Evolutionary conservation across 1,139 yeast species (phyloP).

Genomic region (Pichia sp.): DNA sequence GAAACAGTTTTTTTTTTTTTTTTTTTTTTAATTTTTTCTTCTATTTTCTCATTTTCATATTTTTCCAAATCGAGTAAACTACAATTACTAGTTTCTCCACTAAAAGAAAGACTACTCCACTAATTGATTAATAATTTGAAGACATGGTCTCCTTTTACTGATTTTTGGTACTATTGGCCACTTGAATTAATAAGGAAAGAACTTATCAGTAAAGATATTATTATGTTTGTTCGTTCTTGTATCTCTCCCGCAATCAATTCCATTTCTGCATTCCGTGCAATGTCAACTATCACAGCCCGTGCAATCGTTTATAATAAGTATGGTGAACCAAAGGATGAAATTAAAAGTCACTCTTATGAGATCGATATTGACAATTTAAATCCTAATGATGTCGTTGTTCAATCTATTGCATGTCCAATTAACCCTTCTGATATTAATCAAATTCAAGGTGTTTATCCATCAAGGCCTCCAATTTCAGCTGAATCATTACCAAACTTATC

Average conservation of each 20-base stretch:
- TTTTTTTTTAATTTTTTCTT: too few species aligned
- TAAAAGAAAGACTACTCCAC: too few species aligned
- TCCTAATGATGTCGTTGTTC: slow-evolving; percentile 45
- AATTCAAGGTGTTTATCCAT: slow-evolving; percentile 88
- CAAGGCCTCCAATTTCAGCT: slow-evolving; percentile 58
- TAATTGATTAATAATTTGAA: too few species aligned
- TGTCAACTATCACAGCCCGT: slow-evolving; percentile 33
- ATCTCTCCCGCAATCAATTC: neutral
- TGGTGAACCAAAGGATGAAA: slow-evolving; percentile 55
- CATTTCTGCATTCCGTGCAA: slow-evolving; percentile 7
- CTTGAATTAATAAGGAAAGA: too few species aligned
- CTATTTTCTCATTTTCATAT: too few species aligned
- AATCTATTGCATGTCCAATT: slow-evolving; percentile 78
- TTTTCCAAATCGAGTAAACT: too few species aligned
- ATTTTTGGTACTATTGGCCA: too few species aligned
- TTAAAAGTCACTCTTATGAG: slow-evolving; percentile 46
- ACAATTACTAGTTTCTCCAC: too few species aligned
- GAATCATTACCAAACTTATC: slow-evolving; percentile 42
- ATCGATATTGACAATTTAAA: slow-evolving; percentile 36
- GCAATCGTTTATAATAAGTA: slow-evolving; percentile 53
- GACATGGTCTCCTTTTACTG: too few species aligned
- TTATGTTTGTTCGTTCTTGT: slow-evolving; percentile 6
- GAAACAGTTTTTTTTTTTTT: too few species aligned
- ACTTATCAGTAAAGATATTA: too few species aligned
- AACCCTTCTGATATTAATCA: slow-evolving; percentile 92